These are phyloP conservation scores for Blakeslea trispora DNA, from an alignment of 371 early-diverging fungal species.

Conservation along the genomic window DNA sequence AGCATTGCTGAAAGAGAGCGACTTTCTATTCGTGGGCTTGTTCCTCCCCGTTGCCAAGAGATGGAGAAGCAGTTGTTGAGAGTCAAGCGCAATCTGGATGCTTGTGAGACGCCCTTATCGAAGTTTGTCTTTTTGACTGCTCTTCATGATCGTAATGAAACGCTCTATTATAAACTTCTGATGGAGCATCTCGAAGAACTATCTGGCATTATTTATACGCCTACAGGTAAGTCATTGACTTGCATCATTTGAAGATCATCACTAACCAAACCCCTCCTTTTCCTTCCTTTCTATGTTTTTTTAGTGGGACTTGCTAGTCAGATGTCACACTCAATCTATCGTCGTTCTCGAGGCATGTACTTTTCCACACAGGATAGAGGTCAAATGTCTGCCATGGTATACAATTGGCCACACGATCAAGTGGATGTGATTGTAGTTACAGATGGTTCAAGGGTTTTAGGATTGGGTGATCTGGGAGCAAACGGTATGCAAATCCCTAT, in stretches of 20 bases:
- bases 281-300: slow-evolving; percentile 15
- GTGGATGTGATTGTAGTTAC: slow-evolving; percentile 71
- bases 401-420: slow-evolving; percentile 61
- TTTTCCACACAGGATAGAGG: slow-evolving; percentile 63
- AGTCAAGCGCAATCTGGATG: slow-evolving; percentile 62
- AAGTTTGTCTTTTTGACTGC: slow-evolving; percentile 59
- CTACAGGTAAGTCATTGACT: slow-evolving; percentile 34
- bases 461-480: slow-evolving; percentile 70
- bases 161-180: slow-evolving; percentile 64
- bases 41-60: slow-evolving; percentile 66
- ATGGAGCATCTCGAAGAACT: slow-evolving; percentile 60
- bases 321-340: slow-evolving; percentile 64
- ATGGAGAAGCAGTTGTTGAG: slow-evolving; percentile 66
- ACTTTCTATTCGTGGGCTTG: slow-evolving; percentile 67
- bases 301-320: slow-evolving; percentile 51
- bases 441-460: slow-evolving; percentile 68
- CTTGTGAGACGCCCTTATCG: slow-evolving; percentile 57
- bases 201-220: slow-evolving; percentile 52
- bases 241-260: not conserved
- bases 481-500: slow-evolving; percentile 71
- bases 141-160: slow-evolving; percentile 66
- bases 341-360: slow-evolving; percentile 67
- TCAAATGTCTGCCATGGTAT: slow-evolving; percentile 60
- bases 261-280: slow-evolving; percentile 22
- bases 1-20: slow-evolving; percentile 65